A percentile compares a stretch with the other conserved stretches of the same genome.
Conservation (phyloP, 75 land plant genomes). For the Chamaecyparis obtusa region DNA sequence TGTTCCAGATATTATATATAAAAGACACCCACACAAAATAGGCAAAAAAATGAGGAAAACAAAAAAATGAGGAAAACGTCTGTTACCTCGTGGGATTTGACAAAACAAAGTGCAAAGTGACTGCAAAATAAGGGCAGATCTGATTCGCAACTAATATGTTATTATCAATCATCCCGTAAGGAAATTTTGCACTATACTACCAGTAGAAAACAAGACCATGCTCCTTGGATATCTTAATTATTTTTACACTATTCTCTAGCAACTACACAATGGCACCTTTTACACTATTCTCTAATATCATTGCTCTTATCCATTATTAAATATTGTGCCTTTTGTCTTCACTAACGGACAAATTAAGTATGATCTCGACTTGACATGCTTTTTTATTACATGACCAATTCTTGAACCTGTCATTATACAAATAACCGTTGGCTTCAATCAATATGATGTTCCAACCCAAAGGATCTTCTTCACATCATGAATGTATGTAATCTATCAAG, state of each 20-base stretch:
- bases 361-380: background rate
- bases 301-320: background rate
- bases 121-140: background rate
- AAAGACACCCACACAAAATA: too few species aligned
- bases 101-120: background rate
- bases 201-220: background rate
- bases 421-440: background rate
- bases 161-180: too few species aligned
- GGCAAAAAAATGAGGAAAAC: background rate
- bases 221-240: background rate
- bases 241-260: background rate
- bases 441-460: background rate
- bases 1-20: background rate
- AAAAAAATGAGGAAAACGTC: background rate
- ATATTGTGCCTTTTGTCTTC: background rate
- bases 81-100: background rate
- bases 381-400: background rate
- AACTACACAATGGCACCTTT: background rate
- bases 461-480: background rate
- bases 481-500: background rate
- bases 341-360: background rate
- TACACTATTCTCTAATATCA: background rate
- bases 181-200: too few species aligned
- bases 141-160: too few species aligned
- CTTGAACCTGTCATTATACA: background rate